Conservation (phyloP, 225 moss, liverwort and hornwort genomes). For the Asterella californica region DNA sequence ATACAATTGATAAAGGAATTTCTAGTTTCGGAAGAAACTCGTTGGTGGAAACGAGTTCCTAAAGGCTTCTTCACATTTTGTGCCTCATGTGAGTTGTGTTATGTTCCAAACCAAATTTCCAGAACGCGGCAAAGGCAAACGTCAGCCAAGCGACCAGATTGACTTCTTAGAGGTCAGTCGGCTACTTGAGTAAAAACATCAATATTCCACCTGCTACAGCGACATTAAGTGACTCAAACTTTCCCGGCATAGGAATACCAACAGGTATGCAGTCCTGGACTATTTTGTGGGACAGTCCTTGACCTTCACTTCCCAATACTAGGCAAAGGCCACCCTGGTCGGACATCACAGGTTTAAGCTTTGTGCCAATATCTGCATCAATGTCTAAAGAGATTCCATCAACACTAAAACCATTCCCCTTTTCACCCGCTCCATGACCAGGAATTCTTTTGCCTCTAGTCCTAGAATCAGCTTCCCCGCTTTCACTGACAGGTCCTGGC, state of each 20-base stretch:
- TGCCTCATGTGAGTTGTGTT: no score
- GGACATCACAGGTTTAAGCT: conserved; percentile 27
- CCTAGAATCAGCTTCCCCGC: background rate
- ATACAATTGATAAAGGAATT: no score
- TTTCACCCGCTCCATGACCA: background rate
- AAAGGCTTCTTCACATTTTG: no score
- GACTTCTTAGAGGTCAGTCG: no score
- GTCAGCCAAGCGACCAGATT: no score
- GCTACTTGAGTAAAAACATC: conserved; percentile 61
- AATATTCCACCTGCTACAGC: conserved; percentile 97
- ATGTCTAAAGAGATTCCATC: conserved; percentile 2
- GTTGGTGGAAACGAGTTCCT: no score
- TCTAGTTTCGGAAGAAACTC: no score
- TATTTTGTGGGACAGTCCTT: conserved; percentile 67
- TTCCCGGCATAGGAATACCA: conserved; percentile 87
- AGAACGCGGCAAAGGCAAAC: no score
- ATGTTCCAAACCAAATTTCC: no score
- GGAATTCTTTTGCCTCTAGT: background rate
- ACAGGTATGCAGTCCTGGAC: conserved; percentile 56
- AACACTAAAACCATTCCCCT: background rate
- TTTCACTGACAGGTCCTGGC: conserved; percentile 37
- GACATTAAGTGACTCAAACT: conserved; percentile 87
- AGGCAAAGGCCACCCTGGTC: conserved; percentile 65
- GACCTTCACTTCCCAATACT: conserved; percentile 91
- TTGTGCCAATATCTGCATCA: conserved; percentile 4